Evolutionary conservation across 768 basidiomycete species (phyloP).

Genomic region (Phallus indusiatus): DNA sequence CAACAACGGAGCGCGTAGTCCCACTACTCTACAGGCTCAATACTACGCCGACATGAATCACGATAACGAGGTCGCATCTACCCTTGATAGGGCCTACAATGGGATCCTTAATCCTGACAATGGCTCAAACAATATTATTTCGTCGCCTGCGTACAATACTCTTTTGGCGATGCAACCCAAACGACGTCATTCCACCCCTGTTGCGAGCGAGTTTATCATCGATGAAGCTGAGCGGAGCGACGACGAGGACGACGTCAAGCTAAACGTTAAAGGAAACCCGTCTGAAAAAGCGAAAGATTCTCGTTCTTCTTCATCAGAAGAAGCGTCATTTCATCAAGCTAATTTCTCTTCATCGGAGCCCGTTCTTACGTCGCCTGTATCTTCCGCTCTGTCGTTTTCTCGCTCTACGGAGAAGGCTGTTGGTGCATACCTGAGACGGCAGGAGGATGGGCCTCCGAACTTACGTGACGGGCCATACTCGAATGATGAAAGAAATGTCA

Average conservation of each 20-base stretch:
- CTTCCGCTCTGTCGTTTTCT: not conserved
- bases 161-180: constrained; percentile 4
- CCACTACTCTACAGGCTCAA: not conserved
- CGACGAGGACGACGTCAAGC: not conserved
- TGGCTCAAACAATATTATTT: too few relatives aligned
- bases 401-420: too few relatives aligned
- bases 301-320: too few relatives aligned
- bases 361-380: not conserved
- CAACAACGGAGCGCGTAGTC: not conserved
- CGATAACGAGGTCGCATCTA: not conserved
- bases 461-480: too few relatives aligned
- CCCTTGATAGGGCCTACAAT: not conserved
- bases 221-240: not conserved
- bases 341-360: not conserved
- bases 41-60: not conserved
- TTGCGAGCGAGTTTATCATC: constrained; percentile 19
- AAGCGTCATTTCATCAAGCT: too few relatives aligned
- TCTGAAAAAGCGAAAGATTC: too few relatives aligned
- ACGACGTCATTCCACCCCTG: constrained; percentile 48
- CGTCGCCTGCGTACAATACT: too few relatives aligned
- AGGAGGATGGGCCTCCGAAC: too few relatives aligned
- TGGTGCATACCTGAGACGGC: too few relatives aligned
- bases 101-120: not conserved
- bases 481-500: too few relatives aligned
- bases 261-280: too few relatives aligned